A percentile compares a stretch with the other conserved stretches of the same genome.
Conservation (phyloP, 1,284 basidiomycete genomes). For the Ustilago curta region DNA sequence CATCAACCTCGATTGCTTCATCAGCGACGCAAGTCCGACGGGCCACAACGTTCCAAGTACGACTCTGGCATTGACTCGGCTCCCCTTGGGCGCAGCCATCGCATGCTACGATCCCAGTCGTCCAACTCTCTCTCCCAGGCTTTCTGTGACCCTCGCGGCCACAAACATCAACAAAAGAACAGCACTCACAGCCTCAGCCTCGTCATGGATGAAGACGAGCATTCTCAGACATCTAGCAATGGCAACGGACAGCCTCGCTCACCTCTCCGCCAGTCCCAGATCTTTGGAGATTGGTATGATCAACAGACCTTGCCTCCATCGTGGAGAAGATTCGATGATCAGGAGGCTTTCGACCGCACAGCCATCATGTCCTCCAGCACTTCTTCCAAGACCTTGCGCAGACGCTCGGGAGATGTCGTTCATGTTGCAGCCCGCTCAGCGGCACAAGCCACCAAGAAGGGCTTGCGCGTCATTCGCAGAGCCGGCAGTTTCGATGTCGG, state of each 20-base stretch:
- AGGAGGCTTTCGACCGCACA: constrained; percentile 17
- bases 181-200: constrained; percentile 38
- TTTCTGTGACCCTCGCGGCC: constrained; percentile 24
- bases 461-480: constrained; percentile 39
- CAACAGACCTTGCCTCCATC: constrained; percentile 18
- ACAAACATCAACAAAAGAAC: constrained; percentile 27
- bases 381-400: constrained; percentile 29
- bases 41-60: constrained; percentile 28
- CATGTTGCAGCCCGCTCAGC: constrained; percentile 34
- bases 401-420: constrained; percentile 41
- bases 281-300: constrained; percentile 17
- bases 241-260: constrained; percentile 16
- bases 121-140: constrained; percentile 40
- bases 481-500: constrained; percentile 48
- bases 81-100: constrained; percentile 16
- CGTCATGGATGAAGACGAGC: constrained; percentile 39
- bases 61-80: constrained; percentile 10
- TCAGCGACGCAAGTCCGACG: constrained; percentile 49
- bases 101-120: constrained; percentile 38
- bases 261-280: constrained; percentile 29
- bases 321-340: constrained; percentile 24
- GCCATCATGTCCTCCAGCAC: constrained; percentile 32
- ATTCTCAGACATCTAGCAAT: not conserved
- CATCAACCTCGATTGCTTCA: constrained; percentile 28
- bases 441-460: constrained; percentile 39